phyloP scores from a whole-genome alignment of 805 yeast species.

The Metschnikowia picachoensis region DNA sequence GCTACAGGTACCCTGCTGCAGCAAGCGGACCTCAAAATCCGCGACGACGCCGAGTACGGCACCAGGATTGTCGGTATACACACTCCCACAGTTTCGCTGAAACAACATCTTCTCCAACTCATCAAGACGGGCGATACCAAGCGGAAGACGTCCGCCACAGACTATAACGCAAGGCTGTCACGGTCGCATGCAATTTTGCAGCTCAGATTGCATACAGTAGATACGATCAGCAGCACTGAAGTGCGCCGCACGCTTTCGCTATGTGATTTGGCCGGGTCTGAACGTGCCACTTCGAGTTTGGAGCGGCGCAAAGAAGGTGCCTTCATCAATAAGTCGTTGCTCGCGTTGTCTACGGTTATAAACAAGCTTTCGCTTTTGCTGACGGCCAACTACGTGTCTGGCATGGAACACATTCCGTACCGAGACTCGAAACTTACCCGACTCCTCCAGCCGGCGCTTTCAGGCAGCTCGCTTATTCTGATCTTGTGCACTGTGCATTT shows the following conservation, averaged over 20 bases:
- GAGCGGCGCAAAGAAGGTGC: slow-evolving; percentile 94
- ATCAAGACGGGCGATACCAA: slow-evolving; percentile 68
- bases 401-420: slow-evolving; percentile 74
- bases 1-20: slow-evolving; percentile 14
- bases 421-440: slow-evolving; percentile 92
- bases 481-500: slow-evolving; percentile 85
- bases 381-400: slow-evolving; percentile 17
- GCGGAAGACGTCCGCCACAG: slow-evolving; percentile 83
- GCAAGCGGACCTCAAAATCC: slow-evolving; percentile 59
- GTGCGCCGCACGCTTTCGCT: slow-evolving; percentile 64
- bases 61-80: slow-evolving; percentile 72
- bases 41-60: slow-evolving; percentile 74
- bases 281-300: slow-evolving; percentile 59
- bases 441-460: slow-evolving; percentile 83
- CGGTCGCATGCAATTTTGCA: slow-evolving; percentile 89
- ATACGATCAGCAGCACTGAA: slow-evolving; percentile 36
- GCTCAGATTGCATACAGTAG: slow-evolving; percentile 50
- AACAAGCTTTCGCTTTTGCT: slow-evolving; percentile 56
- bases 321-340: slow-evolving; percentile 82
- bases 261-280: slow-evolving; percentile 98
- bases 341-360: slow-evolving; percentile 91
- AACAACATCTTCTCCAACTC: slow-evolving; percentile 56
- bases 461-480: slow-evolving; percentile 80
- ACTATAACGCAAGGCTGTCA: slow-evolving; percentile 81
- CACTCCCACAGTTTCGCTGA: slow-evolving; percentile 52